phyloP scores from a whole-genome alignment of 2,329 filamentous ascomycete genomes.

The Magnaporthales sp. region DNA sequence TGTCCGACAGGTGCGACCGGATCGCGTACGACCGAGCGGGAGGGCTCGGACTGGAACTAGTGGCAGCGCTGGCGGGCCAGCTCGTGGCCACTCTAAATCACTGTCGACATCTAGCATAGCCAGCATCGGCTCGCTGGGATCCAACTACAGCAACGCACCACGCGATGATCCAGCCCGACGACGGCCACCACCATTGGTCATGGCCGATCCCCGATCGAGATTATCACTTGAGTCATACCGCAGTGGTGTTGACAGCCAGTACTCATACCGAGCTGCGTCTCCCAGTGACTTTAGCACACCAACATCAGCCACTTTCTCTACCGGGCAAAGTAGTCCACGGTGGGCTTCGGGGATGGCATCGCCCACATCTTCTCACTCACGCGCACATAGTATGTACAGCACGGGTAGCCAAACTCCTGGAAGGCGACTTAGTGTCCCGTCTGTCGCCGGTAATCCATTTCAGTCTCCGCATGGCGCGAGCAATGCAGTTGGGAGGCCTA shows the following conservation, averaged over 20 bases:
- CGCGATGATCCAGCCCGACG: slow-evolving; percentile 55
- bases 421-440: slow-evolving; percentile 76
- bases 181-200: slow-evolving; percentile 73
- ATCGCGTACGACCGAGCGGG: slow-evolving; percentile 66
- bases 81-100: slow-evolving; percentile 74
- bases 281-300: slow-evolving; percentile 74
- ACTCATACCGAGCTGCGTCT: slow-evolving; percentile 58
- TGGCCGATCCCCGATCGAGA: slow-evolving; percentile 63
- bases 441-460: slow-evolving; percentile 60
- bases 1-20: slow-evolving; percentile 83
- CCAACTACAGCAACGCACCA: slow-evolving; percentile 39
- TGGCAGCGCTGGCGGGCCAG: slow-evolving; percentile 61
- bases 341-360: slow-evolving; percentile 63
- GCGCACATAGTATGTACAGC: slow-evolving; percentile 63
- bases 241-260: slow-evolving; percentile 54
- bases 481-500: slow-evolving; percentile 45
- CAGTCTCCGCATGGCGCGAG: slow-evolving; percentile 48
- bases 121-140: slow-evolving; percentile 53
- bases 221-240: slow-evolving; percentile 62
- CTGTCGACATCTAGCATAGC: slow-evolving; percentile 81
- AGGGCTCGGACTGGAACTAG: slow-evolving; percentile 71
- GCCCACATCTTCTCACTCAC: slow-evolving; percentile 60
- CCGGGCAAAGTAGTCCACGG: slow-evolving; percentile 66
- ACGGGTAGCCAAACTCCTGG: slow-evolving; percentile 56
- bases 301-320: slow-evolving; percentile 74